Evolutionary conservation across 202 grass and related monocot genomes (phyloP), one percentile per base, ranked within the genome.

Genomic region (Zoysia matrella): DNA sequence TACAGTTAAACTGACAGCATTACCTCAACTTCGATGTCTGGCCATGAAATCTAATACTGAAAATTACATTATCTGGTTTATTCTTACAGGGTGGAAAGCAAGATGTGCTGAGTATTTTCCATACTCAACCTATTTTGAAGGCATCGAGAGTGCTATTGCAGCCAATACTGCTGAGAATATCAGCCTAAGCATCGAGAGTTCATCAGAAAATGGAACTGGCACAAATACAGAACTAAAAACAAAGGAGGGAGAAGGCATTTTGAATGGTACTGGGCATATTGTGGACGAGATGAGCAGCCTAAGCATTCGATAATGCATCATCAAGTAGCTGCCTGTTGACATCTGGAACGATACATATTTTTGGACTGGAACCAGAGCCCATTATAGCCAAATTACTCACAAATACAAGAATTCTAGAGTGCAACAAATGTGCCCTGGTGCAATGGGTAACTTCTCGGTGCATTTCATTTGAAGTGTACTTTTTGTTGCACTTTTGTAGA

Each of bases 41-140:
- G 30, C 30, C 30, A 61, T 52, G 10, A 9, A 52, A 82, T 57
- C 65, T 71, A 47, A 52, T 18, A 18, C 7, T 78, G 11, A 53
- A 43, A 69, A 7, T 39, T 86, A 74, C 41, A 54, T 62, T 75
- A 36, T 51, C 52, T 67, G 49, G 7, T 81, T 78, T 87, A 88
- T 84, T 49, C 82, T 47, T 85, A 52, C 88, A 99, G 97, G 91
- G 84, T 99, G 97, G 97, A 99, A 94, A 78, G 78, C 74, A 69
- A 67, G 89, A 47, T 92, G 91, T 46, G 89, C 89, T 3, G 91
- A 94, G 84, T 92, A 97, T 85, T 99, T 97, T 65, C 97, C 93
- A 22, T 94, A 91, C 84, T 99, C 97, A 6, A 89, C 89, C 36
- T 94, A 94, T 60, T 94, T 99, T 78, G 93, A 80, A 56, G 97